Conservation (phyloP, 2,329 filamentous ascomycete genomes). For the Zymoseptoria brevis region DNA sequence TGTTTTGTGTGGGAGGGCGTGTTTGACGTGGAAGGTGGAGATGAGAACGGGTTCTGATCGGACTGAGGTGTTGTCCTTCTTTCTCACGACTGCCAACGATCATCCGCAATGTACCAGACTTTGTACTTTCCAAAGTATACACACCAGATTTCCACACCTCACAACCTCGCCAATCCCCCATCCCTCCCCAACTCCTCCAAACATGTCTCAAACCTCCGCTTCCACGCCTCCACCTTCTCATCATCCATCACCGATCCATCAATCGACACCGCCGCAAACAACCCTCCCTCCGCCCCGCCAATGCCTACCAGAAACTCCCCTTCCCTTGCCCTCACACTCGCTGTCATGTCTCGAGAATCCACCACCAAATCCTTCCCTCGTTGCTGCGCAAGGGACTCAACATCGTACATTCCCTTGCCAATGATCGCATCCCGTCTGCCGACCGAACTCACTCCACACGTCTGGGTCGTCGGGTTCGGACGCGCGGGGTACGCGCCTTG, state of each 20-base stretch:
- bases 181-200: slow-evolving; percentile 16
- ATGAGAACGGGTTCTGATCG: slow-evolving; percentile 16
- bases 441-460: slow-evolving; percentile 39
- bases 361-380: slow-evolving; percentile 32
- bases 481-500: slow-evolving; percentile 33
- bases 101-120: neutral
- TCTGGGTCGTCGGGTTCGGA: slow-evolving; percentile 30
- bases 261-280: slow-evolving; percentile 30
- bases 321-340: slow-evolving; percentile 38
- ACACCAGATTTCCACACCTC: neutral
- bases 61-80: neutral
- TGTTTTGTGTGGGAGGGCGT: slow-evolving; percentile 40
- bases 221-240: slow-evolving; percentile 22
- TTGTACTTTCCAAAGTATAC: neutral
- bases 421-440: slow-evolving; percentile 33
- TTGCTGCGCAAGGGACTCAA: slow-evolving; percentile 8
- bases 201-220: slow-evolving; percentile 15
- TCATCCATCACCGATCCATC: slow-evolving; percentile 31
- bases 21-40: slow-evolving; percentile 36
- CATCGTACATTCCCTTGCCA: slow-evolving; percentile 20
- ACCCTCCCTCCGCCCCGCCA: slow-evolving; percentile 30
- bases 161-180: slow-evolving; percentile 4
- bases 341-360: slow-evolving; percentile 31
- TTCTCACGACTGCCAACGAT: neutral
- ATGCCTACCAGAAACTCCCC: slow-evolving; percentile 41